Evolutionary conservation across 305 asterid genomes (phyloP).

Genomic region (Ajuga reptans): DNA sequence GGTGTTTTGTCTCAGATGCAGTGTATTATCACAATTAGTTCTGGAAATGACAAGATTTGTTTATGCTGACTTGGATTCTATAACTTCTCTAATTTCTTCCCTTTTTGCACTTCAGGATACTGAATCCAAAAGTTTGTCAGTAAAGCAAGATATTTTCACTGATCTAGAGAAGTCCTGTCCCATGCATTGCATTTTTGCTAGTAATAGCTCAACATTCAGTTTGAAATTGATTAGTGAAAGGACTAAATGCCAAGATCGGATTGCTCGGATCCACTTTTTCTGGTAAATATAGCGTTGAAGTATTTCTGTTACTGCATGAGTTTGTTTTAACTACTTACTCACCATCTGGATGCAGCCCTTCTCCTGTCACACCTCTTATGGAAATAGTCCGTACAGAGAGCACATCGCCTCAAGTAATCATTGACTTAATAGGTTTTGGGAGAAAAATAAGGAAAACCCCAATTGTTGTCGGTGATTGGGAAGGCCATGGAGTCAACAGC

Average conservation of each 20-base stretch:
- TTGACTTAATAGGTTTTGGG: conserved; percentile 37
- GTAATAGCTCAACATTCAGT: conserved; percentile 29
- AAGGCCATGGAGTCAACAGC: conserved; percentile 33
- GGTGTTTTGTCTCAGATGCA: neutral
- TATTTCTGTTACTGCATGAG: neutral
- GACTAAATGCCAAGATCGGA: conserved; percentile 31
- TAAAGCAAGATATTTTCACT: conserved; percentile 32
- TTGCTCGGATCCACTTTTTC: conserved; percentile 30
- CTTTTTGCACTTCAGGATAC: conserved; percentile 30
- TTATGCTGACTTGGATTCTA: conserved; percentile 3
- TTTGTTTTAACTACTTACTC: conserved; percentile 17
- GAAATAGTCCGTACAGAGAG: conserved; percentile 35
- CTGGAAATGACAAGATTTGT: neutral
- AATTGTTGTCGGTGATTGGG: conserved; percentile 29
- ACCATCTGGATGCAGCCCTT: conserved; percentile 33
- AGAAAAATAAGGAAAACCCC: conserved; percentile 43
- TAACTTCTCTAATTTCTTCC: conserved; percentile 3
- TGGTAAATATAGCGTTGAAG: conserved; percentile 18
- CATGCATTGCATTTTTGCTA: conserved; percentile 36
- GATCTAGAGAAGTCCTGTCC: conserved; percentile 36
- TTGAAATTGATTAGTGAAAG: conserved; percentile 29
- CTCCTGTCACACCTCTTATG: conserved; percentile 33
- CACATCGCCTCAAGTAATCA: conserved; percentile 35
- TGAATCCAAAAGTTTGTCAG: conserved; percentile 29
- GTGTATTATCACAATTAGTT: neutral